Conservation (phyloP, 2,329 filamentous ascomycete genomes). For the Colletotrichum brevisporum region DNA sequence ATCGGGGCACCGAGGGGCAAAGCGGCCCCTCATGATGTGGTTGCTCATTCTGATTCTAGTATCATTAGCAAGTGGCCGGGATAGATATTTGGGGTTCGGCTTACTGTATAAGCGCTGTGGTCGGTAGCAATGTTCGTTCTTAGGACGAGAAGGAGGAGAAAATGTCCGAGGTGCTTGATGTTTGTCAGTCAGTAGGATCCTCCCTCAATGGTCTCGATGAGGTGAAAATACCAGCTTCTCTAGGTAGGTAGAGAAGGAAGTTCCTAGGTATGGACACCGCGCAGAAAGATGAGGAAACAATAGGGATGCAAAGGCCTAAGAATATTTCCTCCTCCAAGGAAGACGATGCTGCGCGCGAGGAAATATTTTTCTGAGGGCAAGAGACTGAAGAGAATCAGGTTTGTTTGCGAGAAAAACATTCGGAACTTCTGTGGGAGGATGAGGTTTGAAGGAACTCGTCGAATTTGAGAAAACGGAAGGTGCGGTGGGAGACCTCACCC, state of each 20-base stretch:
- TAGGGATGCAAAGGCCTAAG: neutral
- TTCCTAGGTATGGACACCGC: neutral
- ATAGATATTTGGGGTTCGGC: too few relatives aligned
- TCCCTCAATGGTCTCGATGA: too few relatives aligned
- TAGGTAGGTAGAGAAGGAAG: too few relatives aligned
- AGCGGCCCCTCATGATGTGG: conserved; percentile 29
- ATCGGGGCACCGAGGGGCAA: conserved; percentile 19
- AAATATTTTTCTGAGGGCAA: neutral
- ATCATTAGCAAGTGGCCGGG: neutral
- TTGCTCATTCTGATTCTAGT: conserved; percentile 13
- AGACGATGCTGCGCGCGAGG: neutral
- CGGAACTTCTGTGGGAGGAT: neutral
- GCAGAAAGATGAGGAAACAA: neutral
- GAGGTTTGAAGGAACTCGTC: neutral
- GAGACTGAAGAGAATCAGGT: neutral
- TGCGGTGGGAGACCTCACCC: conserved; percentile 1
- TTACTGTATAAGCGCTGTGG: too few relatives aligned
- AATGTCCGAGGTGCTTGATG: too few relatives aligned
- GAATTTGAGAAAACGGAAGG: neutral
- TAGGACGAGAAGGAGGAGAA: too few relatives aligned
- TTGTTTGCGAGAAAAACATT: neutral
- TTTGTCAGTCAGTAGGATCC: too few relatives aligned
- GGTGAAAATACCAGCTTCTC: too few relatives aligned
- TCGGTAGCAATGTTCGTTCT: too few relatives aligned
- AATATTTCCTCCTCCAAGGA: neutral